Conservation (phyloP, 768 basidiomycete genomes). For the Cyathus striatus region DNA sequence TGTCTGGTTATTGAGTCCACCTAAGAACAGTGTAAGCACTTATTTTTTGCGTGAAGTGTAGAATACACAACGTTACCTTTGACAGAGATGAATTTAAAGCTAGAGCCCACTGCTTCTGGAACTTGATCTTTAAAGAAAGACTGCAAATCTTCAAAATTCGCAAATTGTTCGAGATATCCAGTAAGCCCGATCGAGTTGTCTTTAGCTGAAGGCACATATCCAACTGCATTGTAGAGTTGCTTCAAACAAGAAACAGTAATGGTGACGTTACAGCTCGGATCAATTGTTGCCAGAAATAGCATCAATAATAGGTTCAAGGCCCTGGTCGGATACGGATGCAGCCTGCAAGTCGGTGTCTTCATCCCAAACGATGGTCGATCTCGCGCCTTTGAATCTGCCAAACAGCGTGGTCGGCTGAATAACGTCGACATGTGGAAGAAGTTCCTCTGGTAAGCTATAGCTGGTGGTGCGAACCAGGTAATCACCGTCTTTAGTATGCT, state of each 20-base stretch:
- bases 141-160: constrained; percentile 45
- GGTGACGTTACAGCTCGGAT: constrained; percentile 41
- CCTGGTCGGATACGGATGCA: constrained; percentile 13
- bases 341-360: constrained; percentile 12
- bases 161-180: constrained; percentile 47
- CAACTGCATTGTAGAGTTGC: constrained; percentile 49
- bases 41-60: not conserved
- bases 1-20: constrained; percentile 54
- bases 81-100: constrained; percentile 51
- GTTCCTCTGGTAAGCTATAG: constrained; percentile 54
- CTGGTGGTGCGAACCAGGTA: constrained; percentile 55
- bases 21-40: constrained; percentile 22
- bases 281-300: constrained; percentile 29
- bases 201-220: constrained; percentile 33
- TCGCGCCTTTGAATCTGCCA: constrained; percentile 40
- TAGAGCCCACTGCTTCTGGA: constrained; percentile 40
- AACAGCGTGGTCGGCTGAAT: constrained; percentile 72
- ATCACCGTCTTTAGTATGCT: constrained; percentile 40
- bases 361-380: constrained; percentile 31
- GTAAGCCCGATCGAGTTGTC: constrained; percentile 50
- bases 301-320: constrained; percentile 9
- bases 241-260: constrained; percentile 50
- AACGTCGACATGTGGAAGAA: constrained; percentile 59
- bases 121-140: constrained; percentile 40
- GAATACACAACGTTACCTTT: constrained; percentile 42